phyloP scores from a whole-genome alignment of 2,329 filamentous ascomycete genomes.

The Colletotrichum spaethianum region DNA sequence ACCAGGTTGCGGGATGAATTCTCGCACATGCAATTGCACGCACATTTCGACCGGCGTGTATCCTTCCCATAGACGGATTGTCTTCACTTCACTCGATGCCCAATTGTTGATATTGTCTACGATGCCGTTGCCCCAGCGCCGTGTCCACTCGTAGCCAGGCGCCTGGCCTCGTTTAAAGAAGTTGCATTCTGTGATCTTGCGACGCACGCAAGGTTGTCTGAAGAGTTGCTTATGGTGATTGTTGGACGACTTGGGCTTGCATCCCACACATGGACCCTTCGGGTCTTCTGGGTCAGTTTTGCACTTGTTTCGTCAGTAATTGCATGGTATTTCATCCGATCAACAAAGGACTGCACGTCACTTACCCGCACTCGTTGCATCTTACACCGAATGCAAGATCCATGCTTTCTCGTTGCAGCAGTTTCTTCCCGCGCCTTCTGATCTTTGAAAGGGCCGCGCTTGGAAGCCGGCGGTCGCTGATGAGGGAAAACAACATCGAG shows the following conservation, averaged over 20 bases:
- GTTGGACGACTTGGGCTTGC: conserved; percentile 62
- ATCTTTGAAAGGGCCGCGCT: conserved; percentile 69
- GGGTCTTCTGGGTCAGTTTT: conserved; percentile 64
- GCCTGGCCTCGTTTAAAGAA: conserved; percentile 73
- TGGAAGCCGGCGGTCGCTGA: conserved; percentile 54
- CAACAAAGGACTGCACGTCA: conserved; percentile 22
- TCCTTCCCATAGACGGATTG: conserved; percentile 67
- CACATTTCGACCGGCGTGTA: conserved; percentile 59
- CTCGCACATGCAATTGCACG: conserved; percentile 66
- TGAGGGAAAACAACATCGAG: conserved; percentile 53
- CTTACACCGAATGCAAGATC: conserved; percentile 72
- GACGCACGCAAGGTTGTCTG: conserved; percentile 71
- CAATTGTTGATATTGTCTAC: conserved; percentile 70
- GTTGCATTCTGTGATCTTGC: conserved; percentile 71
- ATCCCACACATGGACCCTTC: conserved; percentile 66
- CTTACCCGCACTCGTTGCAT: conserved; percentile 75
- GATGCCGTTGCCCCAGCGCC: conserved; percentile 67
- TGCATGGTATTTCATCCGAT: not conserved
- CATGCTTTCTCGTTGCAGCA: conserved; percentile 69
- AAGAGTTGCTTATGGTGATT: conserved; percentile 57
- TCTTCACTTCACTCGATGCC: conserved; percentile 65
- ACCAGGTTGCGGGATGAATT: conserved; percentile 68
- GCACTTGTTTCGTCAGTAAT: conserved; percentile 58
- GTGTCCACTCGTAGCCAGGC: conserved; percentile 71
- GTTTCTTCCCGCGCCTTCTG: conserved; percentile 66